phyloP scores from a whole-genome alignment of 2,329 filamentous ascomycete genomes.

The Trichoderma sp. region DNA sequence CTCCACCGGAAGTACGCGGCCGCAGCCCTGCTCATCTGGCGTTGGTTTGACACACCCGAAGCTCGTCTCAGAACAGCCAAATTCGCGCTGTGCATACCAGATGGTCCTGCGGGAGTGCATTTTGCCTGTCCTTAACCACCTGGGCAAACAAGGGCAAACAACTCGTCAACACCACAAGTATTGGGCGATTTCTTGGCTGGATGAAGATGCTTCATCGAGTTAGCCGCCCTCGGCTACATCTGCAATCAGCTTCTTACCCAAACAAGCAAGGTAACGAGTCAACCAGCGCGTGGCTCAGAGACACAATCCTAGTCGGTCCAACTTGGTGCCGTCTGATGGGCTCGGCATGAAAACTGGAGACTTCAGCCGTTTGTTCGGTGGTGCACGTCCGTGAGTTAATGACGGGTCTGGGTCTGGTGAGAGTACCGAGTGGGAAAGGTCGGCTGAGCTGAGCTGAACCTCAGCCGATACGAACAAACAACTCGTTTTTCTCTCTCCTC shows the following conservation, averaged over 20 bases:
- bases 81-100: background rate
- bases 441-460: constrained; percentile 16
- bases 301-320: background rate
- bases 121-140: background rate
- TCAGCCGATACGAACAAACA: background rate
- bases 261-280: constrained; percentile 1
- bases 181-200: background rate
- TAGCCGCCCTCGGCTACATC: constrained; percentile 4
- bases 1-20: constrained; percentile 10
- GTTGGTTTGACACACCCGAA: background rate
- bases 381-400: background rate
- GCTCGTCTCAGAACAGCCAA: constrained; percentile 12
- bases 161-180: background rate
- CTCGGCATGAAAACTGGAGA: background rate
- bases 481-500: background rate
- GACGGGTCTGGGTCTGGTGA: background rate
- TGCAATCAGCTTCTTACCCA: background rate
- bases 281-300: background rate
- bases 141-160: background rate
- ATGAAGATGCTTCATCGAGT: background rate
- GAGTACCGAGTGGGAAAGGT: background rate
- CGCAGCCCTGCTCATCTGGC: background rate
- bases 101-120: background rate
- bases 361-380: background rate
- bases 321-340: constrained; percentile 14